Percentiles rank a stretch among this genome's conserved stretches.
Evolutionary conservation across 2,329 filamentous ascomycete genomes (phyloP).

Genomic region (Leptographium flavum): DNA sequence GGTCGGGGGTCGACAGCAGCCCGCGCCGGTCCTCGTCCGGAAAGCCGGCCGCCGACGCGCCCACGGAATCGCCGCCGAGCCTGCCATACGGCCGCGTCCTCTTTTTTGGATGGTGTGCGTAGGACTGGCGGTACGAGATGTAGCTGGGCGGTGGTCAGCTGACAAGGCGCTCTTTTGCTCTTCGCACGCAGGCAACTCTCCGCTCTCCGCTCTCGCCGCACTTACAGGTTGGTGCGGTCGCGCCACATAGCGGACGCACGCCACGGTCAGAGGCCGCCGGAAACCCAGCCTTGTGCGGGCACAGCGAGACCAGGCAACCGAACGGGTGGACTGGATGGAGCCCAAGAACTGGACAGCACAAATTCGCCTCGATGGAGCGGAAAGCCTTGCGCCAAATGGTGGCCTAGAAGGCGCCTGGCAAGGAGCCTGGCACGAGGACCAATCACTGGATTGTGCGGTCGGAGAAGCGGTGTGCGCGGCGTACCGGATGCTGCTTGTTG

Average conservation of each 20-base stretch:
- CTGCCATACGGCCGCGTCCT: conserved; percentile 52
- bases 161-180: neutral
- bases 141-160: conserved; percentile 42
- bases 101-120: conserved; percentile 84
- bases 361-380: too few species aligned
- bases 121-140: conserved; percentile 98
- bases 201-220: neutral
- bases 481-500: neutral
- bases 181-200: conserved; percentile 1
- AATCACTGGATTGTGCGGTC: too few species aligned
- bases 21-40: conserved; percentile 50
- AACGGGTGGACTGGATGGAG: too few species aligned
- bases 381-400: too few species aligned
- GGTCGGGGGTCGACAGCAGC: conserved; percentile 64
- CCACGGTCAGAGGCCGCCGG: conserved; percentile 9
- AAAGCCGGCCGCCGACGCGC: conserved; percentile 35
- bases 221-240: conserved; percentile 95
- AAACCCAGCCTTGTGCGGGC: neutral
- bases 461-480: neutral
- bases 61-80: conserved; percentile 17
- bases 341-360: too few species aligned
- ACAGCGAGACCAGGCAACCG: too few species aligned
- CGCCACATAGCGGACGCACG: conserved; percentile 76
- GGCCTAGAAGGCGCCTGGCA: too few species aligned
- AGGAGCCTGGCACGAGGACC: neutral